These are phyloP conservation scores for Hyphopichia burtonii DNA, from an alignment of 1,139 yeast species.

Conservation along the genomic window DNA sequence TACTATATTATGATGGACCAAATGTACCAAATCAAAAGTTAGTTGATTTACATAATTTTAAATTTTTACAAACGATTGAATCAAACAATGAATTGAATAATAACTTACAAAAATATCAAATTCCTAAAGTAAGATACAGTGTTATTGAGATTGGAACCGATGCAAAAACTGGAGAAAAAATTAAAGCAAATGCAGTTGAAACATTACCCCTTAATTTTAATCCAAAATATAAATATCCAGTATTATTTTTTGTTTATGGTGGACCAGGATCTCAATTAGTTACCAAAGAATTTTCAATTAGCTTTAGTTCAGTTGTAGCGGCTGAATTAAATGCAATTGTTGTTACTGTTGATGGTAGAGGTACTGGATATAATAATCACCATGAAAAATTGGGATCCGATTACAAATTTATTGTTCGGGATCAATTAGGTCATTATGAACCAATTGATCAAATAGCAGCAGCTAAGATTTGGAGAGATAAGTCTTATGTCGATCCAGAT, in stretches of 20 bases:
- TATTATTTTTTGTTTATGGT: conserved; percentile 71
- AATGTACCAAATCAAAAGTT: conserved; percentile 64
- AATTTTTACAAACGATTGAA: conserved; percentile 42
- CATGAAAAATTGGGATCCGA: conserved; percentile 35
- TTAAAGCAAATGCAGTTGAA: conserved; percentile 56
- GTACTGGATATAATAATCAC: conserved; percentile 65
- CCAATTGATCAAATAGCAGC: conserved; percentile 71
- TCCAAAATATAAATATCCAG: conserved; percentile 56
- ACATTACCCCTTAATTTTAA: conserved; percentile 65
- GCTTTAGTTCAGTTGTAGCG: conserved; percentile 65
- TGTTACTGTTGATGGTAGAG: conserved; percentile 81
- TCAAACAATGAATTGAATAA: conserved; percentile 44
- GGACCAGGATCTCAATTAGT: conserved; percentile 84
- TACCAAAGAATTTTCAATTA: conserved; percentile 48
- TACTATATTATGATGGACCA: conserved; percentile 66
- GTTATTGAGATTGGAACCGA: conserved; percentile 51
- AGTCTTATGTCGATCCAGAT: conserved; percentile 54
- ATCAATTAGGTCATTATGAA: conserved; percentile 65
- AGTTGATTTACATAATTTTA: conserved; percentile 47
- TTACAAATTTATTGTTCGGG: conserved; percentile 65
- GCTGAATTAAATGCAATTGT: conserved; percentile 70
- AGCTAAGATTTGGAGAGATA: conserved; percentile 56
- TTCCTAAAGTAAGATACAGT: conserved; percentile 49
- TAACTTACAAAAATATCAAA: conserved; percentile 38
- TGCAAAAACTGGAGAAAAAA: conserved; percentile 32